Evolutionary conservation across 345 rosid genomes (phyloP).

Genomic region (Pugionium cornutum): DNA sequence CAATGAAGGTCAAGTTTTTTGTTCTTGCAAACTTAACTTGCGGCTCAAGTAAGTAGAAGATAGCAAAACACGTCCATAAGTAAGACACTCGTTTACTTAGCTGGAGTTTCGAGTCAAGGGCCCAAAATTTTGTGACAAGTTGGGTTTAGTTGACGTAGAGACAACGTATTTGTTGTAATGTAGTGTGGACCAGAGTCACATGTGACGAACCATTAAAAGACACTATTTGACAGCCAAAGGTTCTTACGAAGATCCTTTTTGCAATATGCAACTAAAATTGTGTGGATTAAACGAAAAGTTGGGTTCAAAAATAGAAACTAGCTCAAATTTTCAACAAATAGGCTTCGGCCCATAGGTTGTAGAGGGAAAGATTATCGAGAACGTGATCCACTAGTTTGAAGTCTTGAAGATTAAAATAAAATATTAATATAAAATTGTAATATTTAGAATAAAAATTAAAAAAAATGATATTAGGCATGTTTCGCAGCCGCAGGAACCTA

Average conservation of each 20-base stretch:
- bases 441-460: no score
- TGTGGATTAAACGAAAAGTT: conserved; percentile 25
- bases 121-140: conserved; percentile 24
- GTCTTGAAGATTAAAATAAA: no score
- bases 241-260: conserved; percentile 28
- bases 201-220: conserved; percentile 39
- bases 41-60: conserved; percentile 23
- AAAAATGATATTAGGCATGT: no score
- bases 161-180: conserved; percentile 21
- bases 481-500: no score
- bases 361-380: no score
- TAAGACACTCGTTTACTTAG: conserved; percentile 14
- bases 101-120: conserved; percentile 9
- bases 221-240: conserved; percentile 40
- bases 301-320: not conserved
- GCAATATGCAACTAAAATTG: not conserved
- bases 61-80: conserved; percentile 11
- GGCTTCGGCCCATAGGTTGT: conserved; percentile 2
- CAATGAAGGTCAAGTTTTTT: not conserved
- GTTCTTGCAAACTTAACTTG: conserved; percentile 2
- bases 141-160: conserved; percentile 36
- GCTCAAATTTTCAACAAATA: not conserved
- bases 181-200: conserved; percentile 41
- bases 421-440: no score
- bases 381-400: no score